Evolutionary conservation across 148 eudicot genomes (phyloP).

Genomic region (Limonium bicolor): DNA sequence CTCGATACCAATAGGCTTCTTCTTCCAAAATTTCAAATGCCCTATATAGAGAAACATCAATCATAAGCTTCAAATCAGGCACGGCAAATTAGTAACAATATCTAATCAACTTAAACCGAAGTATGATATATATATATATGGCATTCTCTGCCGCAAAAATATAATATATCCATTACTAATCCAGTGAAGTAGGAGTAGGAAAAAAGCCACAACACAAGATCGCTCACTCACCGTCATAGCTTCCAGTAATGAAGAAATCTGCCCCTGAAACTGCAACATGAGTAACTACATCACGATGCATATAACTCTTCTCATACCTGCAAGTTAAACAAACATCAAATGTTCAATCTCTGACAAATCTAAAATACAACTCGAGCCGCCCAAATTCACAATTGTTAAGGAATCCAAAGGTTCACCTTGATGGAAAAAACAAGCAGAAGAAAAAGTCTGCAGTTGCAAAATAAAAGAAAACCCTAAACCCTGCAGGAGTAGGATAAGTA

Average conservation of each 20-base stretch:
- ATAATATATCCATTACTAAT: too few species aligned
- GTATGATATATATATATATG: too few species aligned
- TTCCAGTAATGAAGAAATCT: conserved; percentile 90
- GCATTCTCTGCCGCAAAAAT: too few species aligned
- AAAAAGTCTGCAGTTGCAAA: background rate
- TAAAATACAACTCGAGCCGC: background rate
- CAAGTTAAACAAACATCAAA: conserved; percentile 2
- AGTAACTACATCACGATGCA: conserved; percentile 97
- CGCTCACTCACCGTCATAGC: conserved; percentile 65
- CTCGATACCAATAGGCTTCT: conserved; percentile 76
- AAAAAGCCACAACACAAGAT: background rate
- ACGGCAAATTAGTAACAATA: too few species aligned
- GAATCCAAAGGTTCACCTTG: background rate
- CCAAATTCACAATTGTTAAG: background rate
- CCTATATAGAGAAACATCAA: conserved; percentile 27
- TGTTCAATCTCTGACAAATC: background rate
- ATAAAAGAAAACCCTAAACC: conserved; percentile 16
- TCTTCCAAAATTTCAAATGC: conserved; percentile 98
- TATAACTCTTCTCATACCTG: conserved; percentile 98
- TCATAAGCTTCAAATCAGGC: too few species aligned
- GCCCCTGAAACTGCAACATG: conserved; percentile 90
- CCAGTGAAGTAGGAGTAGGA: background rate
- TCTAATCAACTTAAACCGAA: too few species aligned
- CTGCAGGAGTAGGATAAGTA: background rate
- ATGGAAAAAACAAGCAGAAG: background rate